phyloP scores from a whole-genome alignment of 2,329 filamentous ascomycete species.

The Penicillium occitanis region DNA sequence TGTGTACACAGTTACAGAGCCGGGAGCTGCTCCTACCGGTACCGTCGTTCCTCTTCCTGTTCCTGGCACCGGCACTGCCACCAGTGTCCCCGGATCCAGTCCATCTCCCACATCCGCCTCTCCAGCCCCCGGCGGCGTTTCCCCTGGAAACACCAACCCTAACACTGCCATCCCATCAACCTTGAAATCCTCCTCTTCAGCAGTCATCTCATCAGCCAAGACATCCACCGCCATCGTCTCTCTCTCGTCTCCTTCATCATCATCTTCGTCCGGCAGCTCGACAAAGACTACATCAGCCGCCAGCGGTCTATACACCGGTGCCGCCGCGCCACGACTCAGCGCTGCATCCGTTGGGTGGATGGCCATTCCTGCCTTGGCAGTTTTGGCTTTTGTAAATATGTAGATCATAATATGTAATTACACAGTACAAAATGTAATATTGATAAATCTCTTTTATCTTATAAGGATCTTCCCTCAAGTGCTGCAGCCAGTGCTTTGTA shows the following conservation, averaged over 20 bases:
- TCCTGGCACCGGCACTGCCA: background rate
- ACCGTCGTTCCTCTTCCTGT: background rate
- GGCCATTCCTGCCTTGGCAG: background rate
- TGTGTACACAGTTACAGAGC: background rate
- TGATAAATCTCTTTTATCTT: background rate
- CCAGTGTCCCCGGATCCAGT: background rate
- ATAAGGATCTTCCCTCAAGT: no score
- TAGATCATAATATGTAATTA: background rate
- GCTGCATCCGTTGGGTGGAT: background rate
- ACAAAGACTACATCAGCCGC: constrained; percentile 3
- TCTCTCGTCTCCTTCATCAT: background rate
- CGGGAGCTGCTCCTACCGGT: background rate
- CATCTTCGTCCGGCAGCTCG: background rate
- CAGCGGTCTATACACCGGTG: background rate
- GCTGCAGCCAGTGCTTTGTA: no score
- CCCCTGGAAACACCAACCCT: background rate
- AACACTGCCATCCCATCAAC: background rate
- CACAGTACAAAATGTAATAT: background rate
- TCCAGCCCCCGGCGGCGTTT: background rate
- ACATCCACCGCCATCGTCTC: background rate
- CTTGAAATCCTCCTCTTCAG: background rate
- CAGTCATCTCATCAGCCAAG: background rate
- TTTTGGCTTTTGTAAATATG: constrained; percentile 1
- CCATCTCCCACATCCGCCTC: background rate
- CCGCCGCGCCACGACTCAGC: background rate